Percentiles rank a stretch among this genome's conserved stretches.
These are phyloP conservation scores for Arthrobotrys megalospora DNA, from an alignment of 2,329 filamentous ascomycete species.

Conservation along the genomic window DNA sequence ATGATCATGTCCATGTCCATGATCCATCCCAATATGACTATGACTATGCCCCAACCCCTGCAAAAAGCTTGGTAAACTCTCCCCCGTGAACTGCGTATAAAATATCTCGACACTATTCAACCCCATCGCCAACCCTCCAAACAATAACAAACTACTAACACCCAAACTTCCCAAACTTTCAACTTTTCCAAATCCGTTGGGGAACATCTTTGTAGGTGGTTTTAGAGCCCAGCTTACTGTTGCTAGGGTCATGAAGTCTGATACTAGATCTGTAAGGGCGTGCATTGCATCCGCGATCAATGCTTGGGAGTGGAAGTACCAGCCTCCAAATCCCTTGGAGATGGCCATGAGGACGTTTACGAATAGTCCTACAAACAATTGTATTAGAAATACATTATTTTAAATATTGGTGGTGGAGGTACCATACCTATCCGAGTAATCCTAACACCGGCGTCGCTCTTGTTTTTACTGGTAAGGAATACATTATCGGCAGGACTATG, in stretches of 20 bases:
- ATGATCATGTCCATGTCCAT: conserved; percentile 76
- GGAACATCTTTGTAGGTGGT: conserved; percentile 85
- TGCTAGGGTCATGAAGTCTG: conserved; percentile 91
- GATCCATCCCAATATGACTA: conserved; percentile 68
- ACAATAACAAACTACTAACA: conserved; percentile 90
- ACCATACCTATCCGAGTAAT: conserved; percentile 80
- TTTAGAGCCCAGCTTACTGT: conserved; percentile 95
- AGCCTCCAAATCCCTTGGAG: conserved; percentile 91
- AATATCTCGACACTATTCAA: conserved; percentile 67
- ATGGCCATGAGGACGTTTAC: conserved; percentile 96
- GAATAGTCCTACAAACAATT: conserved; percentile 74
- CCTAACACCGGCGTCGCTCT: conserved; percentile 91
- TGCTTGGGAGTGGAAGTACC: conserved; percentile 93
- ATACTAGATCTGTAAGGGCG: conserved; percentile 93
- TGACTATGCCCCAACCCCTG: conserved; percentile 65
- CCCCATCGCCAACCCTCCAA: conserved; percentile 88
- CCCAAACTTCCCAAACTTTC: conserved; percentile 94
- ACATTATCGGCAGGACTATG: conserved; percentile 87
- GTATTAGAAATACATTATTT: background rate
- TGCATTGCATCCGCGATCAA: conserved; percentile 93
- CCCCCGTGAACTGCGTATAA: conserved; percentile 80
- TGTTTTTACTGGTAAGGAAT: conserved; percentile 84
- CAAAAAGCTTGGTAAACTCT: conserved; percentile 73
- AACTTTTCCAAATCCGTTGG: conserved; percentile 95
- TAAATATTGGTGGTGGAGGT: background rate